phyloP scores from a whole-genome alignment of 2,329 filamentous ascomycete species.

The Blumeria hordei region DNA sequence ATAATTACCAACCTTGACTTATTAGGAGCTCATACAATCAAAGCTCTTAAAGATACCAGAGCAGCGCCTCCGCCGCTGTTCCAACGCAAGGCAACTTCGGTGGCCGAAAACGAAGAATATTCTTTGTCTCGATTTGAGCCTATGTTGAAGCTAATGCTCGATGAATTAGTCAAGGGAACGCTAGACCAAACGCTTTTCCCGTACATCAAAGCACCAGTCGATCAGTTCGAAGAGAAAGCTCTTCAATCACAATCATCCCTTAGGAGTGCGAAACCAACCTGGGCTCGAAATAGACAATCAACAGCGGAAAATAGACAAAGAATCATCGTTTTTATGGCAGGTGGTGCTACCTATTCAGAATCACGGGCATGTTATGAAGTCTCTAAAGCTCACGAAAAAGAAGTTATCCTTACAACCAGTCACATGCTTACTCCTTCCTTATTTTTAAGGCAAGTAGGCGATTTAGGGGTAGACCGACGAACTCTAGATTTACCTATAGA shows the following conservation, averaged over 20 bases:
- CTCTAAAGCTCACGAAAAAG: conserved; percentile 44
- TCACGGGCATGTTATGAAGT: conserved; percentile 73
- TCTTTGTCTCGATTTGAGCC: conserved; percentile 74
- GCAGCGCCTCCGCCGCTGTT: conserved; percentile 45
- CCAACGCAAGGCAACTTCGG: conserved; percentile 32
- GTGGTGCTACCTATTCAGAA: conserved; percentile 85
- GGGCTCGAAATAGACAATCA: conserved; percentile 61
- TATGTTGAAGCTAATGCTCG: conserved; percentile 58
- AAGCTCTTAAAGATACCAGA: conserved; percentile 54
- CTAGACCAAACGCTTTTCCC: conserved; percentile 46
- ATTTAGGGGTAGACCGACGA: conserved; percentile 52
- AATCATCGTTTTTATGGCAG: conserved; percentile 82
- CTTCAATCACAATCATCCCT: conserved; percentile 46
- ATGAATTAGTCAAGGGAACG: conserved; percentile 41
- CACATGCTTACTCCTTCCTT: conserved; percentile 79
- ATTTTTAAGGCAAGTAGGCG: conserved; percentile 61
- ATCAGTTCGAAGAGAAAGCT: conserved; percentile 31
- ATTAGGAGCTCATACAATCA: conserved; percentile 50
- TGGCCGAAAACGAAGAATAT: conserved; percentile 45
- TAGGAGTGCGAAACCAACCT: conserved; percentile 78
- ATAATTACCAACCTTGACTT: conserved; percentile 57
- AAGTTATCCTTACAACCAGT: conserved; percentile 70
- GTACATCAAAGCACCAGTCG: conserved; percentile 45
- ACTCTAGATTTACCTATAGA: conserved; percentile 63
- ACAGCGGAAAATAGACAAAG: conserved; percentile 66